Conservation (phyloP, 345 rosid species). For the Rhodamnia rubescens region DNA sequence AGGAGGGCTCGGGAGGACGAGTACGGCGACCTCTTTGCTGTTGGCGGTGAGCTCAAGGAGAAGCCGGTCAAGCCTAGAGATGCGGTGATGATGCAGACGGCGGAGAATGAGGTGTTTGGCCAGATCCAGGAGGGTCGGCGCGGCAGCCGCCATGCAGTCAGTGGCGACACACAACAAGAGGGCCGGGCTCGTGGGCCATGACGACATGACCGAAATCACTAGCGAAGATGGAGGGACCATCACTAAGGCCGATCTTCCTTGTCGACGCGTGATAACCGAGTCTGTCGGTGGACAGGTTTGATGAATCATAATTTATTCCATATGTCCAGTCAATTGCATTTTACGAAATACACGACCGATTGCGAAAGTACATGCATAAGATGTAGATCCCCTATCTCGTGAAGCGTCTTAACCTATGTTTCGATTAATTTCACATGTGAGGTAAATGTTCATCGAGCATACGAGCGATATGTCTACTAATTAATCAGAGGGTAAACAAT, state of each 20-base stretch:
- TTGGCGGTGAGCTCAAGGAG: conserved; percentile 13
- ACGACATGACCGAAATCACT: conserved; percentile 2
- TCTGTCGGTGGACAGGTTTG: conserved; percentile 27
- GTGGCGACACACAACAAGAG: conserved; percentile 16
- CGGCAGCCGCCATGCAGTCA: conserved; percentile 20
- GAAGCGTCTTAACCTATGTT: too few species aligned
- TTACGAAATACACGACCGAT: too few species aligned
- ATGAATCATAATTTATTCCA: background rate
- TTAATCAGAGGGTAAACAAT: too few species aligned
- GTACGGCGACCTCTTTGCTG: conserved; percentile 19
- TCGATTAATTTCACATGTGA: too few species aligned
- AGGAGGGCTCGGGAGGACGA: conserved; percentile 3
- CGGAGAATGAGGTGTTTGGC: conserved; percentile 17
- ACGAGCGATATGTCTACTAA: too few species aligned
- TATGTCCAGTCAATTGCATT: background rate
- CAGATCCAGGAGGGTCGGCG: conserved; percentile 10
- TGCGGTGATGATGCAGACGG: conserved; percentile 26
- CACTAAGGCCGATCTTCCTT: conserved; percentile 8
- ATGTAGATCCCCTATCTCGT: too few species aligned
- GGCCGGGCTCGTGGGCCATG: conserved; percentile 9
- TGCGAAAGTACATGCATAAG: too few species aligned
- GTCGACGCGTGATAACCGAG: conserved; percentile 4
- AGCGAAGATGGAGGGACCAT: conserved; percentile 4
- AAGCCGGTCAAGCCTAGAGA: conserved; percentile 17
- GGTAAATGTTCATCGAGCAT: too few species aligned